Evolutionary conservation across 2,329 filamentous ascomycete species (phyloP).

Genomic region (Pseudovirgaria hyperparasitica): DNA sequence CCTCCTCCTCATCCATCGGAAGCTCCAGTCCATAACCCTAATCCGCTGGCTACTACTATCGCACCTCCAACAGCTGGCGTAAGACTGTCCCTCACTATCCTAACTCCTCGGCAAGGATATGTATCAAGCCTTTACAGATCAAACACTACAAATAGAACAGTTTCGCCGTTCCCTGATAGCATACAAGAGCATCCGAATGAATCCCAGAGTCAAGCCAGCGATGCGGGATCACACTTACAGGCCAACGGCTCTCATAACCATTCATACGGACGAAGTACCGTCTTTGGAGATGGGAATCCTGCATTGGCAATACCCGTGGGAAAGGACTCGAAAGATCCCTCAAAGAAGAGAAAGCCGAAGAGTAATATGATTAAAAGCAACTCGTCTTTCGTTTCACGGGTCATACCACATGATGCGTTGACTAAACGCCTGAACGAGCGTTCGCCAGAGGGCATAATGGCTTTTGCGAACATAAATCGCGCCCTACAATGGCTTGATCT

Average conservation of each 20-base stretch:
- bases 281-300: slow-evolving; percentile 79
- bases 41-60: slow-evolving; percentile 76
- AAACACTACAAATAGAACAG: slow-evolving; percentile 28
- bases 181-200: slow-evolving; percentile 33
- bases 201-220: slow-evolving; percentile 30
- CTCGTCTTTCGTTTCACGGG: slow-evolving; percentile 94
- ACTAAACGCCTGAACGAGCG: slow-evolving; percentile 70
- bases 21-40: slow-evolving; percentile 72
- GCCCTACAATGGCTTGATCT: slow-evolving; percentile 95
- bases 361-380: slow-evolving; percentile 98
- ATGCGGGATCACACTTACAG: slow-evolving; percentile 28
- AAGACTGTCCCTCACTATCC: slow-evolving; percentile 63
- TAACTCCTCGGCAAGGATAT: slow-evolving; percentile 42
- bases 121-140: slow-evolving; percentile 29
- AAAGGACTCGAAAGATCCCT: slow-evolving; percentile 53
- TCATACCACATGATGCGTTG: slow-evolving; percentile 76
- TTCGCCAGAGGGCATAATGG: slow-evolving; percentile 66
- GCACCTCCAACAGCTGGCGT: slow-evolving; percentile 76
- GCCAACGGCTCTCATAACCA: slow-evolving; percentile 5
- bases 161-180: slow-evolving; percentile 29
- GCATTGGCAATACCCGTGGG: slow-evolving; percentile 47
- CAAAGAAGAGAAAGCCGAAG: slow-evolving; percentile 84
- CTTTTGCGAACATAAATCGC: slow-evolving; percentile 90
- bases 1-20: slow-evolving; percentile 94
- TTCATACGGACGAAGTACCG: slow-evolving; percentile 34